These are phyloP conservation scores for Balakata baccata DNA, from an alignment of 345 rosid species.

Conservation along the genomic window DNA sequence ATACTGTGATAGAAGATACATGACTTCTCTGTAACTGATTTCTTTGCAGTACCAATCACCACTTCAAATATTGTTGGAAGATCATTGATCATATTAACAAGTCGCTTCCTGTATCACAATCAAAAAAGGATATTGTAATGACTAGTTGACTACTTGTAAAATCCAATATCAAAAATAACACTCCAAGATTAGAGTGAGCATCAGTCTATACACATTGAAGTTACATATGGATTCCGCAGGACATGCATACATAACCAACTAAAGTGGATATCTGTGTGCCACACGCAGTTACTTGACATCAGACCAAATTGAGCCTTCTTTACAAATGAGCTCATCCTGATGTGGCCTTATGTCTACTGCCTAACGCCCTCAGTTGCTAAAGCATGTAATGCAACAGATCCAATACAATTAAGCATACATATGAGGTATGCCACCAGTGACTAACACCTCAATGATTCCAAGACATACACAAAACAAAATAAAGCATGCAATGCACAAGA, in stretches of 20 bases:
- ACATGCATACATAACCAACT: background rate
- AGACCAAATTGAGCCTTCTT: background rate
- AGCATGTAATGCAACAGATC: background rate
- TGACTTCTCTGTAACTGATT: constrained; percentile 59
- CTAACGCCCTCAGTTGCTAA: background rate
- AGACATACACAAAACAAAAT: background rate
- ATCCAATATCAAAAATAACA: no score
- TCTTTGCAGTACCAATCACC: constrained; percentile 64
- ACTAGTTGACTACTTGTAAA: background rate
- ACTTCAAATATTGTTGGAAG: constrained; percentile 83
- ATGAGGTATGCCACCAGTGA: background rate
- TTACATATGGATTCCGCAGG: background rate
- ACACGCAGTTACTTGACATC: background rate
- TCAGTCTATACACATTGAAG: background rate
- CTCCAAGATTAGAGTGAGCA: constrained; percentile 9
- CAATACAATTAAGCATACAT: background rate
- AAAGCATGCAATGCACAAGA: background rate
- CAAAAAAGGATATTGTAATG: background rate
- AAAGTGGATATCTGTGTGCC: background rate
- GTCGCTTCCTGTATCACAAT: constrained; percentile 61
- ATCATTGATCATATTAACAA: constrained; percentile 78
- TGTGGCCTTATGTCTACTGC: background rate
- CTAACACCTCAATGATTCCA: background rate
- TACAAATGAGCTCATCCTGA: background rate
- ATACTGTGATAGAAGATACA: constrained; percentile 61